Conservation (phyloP, 805 yeast species). For the Saccharomycopsis schoenii region DNA sequence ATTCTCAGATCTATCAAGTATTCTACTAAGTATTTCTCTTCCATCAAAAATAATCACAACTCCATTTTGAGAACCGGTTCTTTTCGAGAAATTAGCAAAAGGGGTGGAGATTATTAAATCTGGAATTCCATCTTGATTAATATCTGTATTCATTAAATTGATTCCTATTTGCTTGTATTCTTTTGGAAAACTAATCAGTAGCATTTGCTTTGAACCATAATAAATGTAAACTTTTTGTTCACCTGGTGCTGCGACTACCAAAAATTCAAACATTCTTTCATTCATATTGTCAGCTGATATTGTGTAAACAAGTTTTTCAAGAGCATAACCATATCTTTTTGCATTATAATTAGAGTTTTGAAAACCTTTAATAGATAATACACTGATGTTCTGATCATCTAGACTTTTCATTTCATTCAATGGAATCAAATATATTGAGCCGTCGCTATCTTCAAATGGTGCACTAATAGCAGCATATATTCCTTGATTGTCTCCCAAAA, state of each 20-base stretch:
- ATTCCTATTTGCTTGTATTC: constrained; percentile 37
- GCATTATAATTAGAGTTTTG: not conserved
- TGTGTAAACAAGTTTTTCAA: not conserved
- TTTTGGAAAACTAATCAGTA: constrained; percentile 23
- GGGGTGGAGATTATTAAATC: constrained; percentile 40
- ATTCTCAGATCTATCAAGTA: constrained; percentile 3
- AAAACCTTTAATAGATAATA: not conserved
- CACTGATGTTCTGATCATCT: not conserved
- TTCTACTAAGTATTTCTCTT: constrained; percentile 13
- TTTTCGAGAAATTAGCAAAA: constrained; percentile 25
- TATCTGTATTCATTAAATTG: constrained; percentile 25
- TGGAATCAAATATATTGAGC: constrained; percentile 38
- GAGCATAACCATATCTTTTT: not conserved
- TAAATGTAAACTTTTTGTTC: constrained; percentile 33
- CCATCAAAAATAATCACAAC: constrained; percentile 28
- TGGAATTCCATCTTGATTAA: constrained; percentile 30
- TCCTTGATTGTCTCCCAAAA: constrained; percentile 25
- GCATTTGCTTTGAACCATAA: constrained; percentile 20
- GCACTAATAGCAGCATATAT: constrained; percentile 42
- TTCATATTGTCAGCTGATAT: constrained; percentile 10
- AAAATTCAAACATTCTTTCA: constrained; percentile 25
- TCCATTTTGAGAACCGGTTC: constrained; percentile 27
- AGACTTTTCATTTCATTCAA: constrained; percentile 15
- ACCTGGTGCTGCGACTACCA: constrained; percentile 47
- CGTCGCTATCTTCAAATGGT: constrained; percentile 34